Conservation (phyloP, 1,284 basidiomycete species). For the Ceratobasidium sp. region DNA sequence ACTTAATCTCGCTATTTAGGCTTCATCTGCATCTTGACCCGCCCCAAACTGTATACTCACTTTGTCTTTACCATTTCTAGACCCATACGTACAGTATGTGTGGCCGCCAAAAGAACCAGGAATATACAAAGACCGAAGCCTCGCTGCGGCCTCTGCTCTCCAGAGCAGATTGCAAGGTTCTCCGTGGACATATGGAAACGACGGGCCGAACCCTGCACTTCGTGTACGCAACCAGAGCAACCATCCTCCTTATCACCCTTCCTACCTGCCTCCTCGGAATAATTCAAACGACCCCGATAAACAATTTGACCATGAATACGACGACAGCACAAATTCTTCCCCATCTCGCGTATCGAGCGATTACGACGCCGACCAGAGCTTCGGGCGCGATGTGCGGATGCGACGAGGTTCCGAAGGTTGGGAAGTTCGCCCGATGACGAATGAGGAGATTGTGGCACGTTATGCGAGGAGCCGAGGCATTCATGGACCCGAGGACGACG, state of each 20-base stretch:
- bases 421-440: conserved; percentile 70
- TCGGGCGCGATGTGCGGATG: conserved; percentile 56
- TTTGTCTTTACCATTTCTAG: conserved; percentile 52
- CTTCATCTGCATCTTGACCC: conserved; percentile 3
- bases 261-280: conserved; percentile 61
- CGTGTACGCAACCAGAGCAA: conserved; percentile 55
- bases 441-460: conserved; percentile 70
- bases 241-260: conserved; percentile 76
- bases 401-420: conserved; percentile 83
- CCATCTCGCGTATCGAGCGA: conserved; percentile 48
- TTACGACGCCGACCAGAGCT: conserved; percentile 52
- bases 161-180: conserved; percentile 50
- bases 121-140: conserved; percentile 51
- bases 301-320: conserved; percentile 38
- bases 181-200: conserved; percentile 62
- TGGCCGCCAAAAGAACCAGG: conserved; percentile 65
- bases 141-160: conserved; percentile 46
- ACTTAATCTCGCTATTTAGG: conserved; percentile 39
- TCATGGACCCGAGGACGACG: conserved; percentile 71
- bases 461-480: conserved; percentile 66
- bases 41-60: conserved; percentile 5
- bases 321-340: conserved; percentile 47
- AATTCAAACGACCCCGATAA: conserved; percentile 32
- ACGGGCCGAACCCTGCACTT: conserved; percentile 54
- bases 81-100: conserved; percentile 57